Percentiles rank a stretch among this genome's conserved stretches.
phyloP scores from a whole-genome alignment of 2,329 filamentous ascomycete species.

The Herpotrichia juniperi region DNA sequence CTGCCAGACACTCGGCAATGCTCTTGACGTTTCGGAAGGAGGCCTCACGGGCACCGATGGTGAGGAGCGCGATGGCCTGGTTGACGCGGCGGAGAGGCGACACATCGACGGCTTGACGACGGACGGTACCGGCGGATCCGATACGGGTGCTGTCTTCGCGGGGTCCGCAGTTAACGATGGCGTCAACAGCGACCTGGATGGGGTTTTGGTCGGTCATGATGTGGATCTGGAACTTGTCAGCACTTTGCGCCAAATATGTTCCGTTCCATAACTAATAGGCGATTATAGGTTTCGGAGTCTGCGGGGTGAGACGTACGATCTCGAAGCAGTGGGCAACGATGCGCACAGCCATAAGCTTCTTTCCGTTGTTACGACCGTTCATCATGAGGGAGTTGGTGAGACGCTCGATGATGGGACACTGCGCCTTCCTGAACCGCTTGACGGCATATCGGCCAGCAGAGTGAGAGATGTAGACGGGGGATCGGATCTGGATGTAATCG shows the following conservation, averaged over 20 bases:
- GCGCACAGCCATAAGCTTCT: slow-evolving; percentile 99
- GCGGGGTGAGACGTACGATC: slow-evolving; percentile 74
- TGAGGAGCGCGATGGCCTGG: slow-evolving; percentile 99
- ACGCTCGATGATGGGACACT: slow-evolving; percentile 99
- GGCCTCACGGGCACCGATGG: slow-evolving; percentile 97
- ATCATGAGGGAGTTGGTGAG: slow-evolving; percentile 99
- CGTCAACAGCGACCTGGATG: slow-evolving; percentile 98
- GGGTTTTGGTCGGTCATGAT: slow-evolving; percentile 99
- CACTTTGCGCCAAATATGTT: slow-evolving; percentile 13
- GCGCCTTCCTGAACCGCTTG: slow-evolving; percentile 99
- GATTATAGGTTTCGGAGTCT: background rate
- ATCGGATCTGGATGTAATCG: slow-evolving; percentile 99
- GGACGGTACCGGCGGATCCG: slow-evolving; percentile 98
- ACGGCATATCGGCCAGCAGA: slow-evolving; percentile 97
- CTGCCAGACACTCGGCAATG: slow-evolving; percentile 98
- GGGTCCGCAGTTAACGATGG: slow-evolving; percentile 99
- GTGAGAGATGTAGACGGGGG: slow-evolving; percentile 98
- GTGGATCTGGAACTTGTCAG: slow-evolving; percentile 74
- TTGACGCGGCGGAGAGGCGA: slow-evolving; percentile 99
- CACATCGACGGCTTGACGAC: slow-evolving; percentile 99
- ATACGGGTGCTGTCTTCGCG: slow-evolving; percentile 99
- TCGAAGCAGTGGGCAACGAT: slow-evolving; percentile 99
- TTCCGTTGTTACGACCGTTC: slow-evolving; percentile 99
- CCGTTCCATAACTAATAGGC: background rate
- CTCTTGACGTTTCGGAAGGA: slow-evolving; percentile 99